These are phyloP conservation scores for Lepidium africanum DNA, from an alignment of 345 rosid species.

Conservation along the genomic window DNA sequence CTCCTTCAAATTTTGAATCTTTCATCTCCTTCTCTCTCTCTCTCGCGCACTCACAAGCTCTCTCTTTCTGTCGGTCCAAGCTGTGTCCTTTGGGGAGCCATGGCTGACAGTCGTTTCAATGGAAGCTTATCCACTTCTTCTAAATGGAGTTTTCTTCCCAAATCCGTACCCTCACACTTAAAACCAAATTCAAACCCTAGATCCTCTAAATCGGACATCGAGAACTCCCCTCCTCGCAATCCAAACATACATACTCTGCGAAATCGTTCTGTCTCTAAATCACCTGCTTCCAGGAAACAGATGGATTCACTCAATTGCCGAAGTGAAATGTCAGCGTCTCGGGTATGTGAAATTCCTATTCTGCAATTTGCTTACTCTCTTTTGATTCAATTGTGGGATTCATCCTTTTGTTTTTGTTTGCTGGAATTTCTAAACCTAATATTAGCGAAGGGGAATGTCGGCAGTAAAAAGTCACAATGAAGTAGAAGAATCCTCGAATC, in stretches of 20 bases:
- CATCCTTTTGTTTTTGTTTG: neutral
- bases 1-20: slow-evolving; percentile 23
- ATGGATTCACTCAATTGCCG: slow-evolving; percentile 14
- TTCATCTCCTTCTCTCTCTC: neutral
- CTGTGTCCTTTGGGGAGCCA: neutral
- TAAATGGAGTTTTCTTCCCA: slow-evolving; percentile 55
- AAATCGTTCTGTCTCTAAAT: slow-evolving; percentile 18
- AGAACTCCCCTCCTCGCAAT: slow-evolving; percentile 65
- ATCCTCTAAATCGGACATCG: slow-evolving; percentile 31
- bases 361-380: neutral
- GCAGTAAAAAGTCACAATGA: slow-evolving; percentile 25
- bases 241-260: slow-evolving; percentile 37
- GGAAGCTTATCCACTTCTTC: slow-evolving; percentile 43
- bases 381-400: neutral
- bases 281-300: slow-evolving; percentile 8
- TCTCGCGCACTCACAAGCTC: neutral
- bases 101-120: slow-evolving; percentile 21
- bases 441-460: slow-evolving; percentile 28
- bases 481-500: slow-evolving; percentile 35
- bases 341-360: neutral
- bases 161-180: slow-evolving; percentile 48
- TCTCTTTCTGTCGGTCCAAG: neutral
- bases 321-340: slow-evolving; percentile 1
- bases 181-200: slow-evolving; percentile 30
- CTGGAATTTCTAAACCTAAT: neutral